Evolutionary conservation across 441 rosid genomes (phyloP), one percentile per base, ranked within the genome.

Genomic region (Mallotus japonicus): DNA sequence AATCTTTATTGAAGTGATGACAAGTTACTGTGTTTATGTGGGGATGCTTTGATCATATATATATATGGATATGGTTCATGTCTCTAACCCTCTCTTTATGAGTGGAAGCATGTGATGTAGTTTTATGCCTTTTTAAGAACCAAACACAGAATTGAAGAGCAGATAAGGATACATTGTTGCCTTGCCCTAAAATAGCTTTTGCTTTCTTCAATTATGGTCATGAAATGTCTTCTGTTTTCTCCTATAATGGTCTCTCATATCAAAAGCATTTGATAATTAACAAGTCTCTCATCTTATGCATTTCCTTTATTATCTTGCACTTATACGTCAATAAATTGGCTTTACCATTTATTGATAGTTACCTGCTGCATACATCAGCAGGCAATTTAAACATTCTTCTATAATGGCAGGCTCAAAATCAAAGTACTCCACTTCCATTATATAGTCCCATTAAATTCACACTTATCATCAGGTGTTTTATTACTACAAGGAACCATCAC

Each of bases 91-190:
- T 20, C 37, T 40, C 62, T 42, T 59, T 61, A n/a, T 61, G n/a
- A 50, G 67, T 49, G 74, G 74, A 62, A 72, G 20, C 59, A 60
- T 61, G 49, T 51, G 68, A 51, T 50, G 61, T 62, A n/a, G 50
- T 44, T 60, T 49, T 49, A 40, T 50, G 2, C 15, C n/a, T 62
- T 19, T 32, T 17, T 14, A 7, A 19, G 15, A n/a, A 71, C 49
- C 59, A 71, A 60, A 46, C 17, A 49, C 20, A 40, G 55, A 58
- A 47, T 59, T 49, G 59, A 17, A 15, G 19, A 24, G 47, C 50
- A 62, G 68, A 50, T 60, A 19, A 55, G 20, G 40, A 37, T 13
- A 42, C 37, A 6, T 12, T 19, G 2, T 19, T 69, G 34, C 20
- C 20, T 56, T 56, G 62, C 10, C 53, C 59, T 22, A 6, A 68